These are phyloP conservation scores for Aureobasidium sp. DNA, from an alignment of 2,329 filamentous ascomycete genomes.

Conservation along the genomic window DNA sequence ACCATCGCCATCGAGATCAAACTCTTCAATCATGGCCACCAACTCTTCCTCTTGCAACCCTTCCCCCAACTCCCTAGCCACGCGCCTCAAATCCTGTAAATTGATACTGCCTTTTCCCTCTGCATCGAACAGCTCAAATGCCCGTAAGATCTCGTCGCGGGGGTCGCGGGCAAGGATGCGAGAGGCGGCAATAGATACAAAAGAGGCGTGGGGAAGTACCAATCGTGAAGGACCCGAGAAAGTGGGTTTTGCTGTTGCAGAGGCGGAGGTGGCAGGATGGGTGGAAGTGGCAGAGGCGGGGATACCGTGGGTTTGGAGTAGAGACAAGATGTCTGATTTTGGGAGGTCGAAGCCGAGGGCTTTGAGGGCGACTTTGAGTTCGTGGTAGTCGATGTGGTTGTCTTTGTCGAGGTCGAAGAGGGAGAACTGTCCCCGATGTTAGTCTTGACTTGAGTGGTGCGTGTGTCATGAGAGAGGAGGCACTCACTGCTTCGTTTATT, in stretches of 20 bases:
- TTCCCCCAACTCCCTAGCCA: constrained; percentile 86
- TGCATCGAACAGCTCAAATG: constrained; percentile 88
- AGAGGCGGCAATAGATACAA: constrained; percentile 66
- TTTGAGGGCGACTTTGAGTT: constrained; percentile 92
- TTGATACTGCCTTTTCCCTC: constrained; percentile 88
- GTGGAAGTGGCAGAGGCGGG: constrained; percentile 32
- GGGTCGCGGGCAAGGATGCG: constrained; percentile 78
- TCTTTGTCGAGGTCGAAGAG: constrained; percentile 97
- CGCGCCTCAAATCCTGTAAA: constrained; percentile 75
- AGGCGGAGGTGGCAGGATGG: not conserved
- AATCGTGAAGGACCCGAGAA: constrained; percentile 49
- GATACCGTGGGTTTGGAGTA: constrained; percentile 74
- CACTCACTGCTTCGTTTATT: constrained; percentile 79
- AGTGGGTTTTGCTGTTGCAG: constrained; percentile 35
- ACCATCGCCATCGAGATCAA: constrained; percentile 89
- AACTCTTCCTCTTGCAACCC: constrained; percentile 89
- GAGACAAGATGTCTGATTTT: constrained; percentile 72
- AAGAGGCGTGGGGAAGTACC: constrained; percentile 62
- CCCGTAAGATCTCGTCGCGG: constrained; percentile 79
- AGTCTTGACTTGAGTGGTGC: too few species aligned
- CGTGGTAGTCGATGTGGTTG: constrained; percentile 90
- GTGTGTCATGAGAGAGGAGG: not conserved
- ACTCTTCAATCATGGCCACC: constrained; percentile 93
- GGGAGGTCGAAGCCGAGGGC: constrained; percentile 88
- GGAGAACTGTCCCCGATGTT: constrained; percentile 50